Percentiles rank a stretch among this genome's conserved stretches.
phyloP scores from a whole-genome alignment of 345 rosid species.

The Mercurialis annua region DNA sequence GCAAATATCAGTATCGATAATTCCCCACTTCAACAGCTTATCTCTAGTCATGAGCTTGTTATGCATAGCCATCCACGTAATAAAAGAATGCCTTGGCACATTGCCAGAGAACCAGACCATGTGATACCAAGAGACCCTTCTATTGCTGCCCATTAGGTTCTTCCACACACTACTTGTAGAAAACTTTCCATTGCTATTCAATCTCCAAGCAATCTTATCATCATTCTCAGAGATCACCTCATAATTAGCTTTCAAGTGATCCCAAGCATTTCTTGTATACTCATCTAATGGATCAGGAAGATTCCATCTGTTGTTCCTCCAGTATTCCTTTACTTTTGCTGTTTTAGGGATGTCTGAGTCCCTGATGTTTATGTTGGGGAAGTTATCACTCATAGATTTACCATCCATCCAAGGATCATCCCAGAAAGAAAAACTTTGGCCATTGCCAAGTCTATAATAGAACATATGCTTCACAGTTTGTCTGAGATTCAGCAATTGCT shows the following conservation, averaged over 20 bases:
- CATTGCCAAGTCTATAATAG: neutral
- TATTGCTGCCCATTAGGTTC: no score
- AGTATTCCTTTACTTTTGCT: neutral
- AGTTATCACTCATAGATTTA: neutral
- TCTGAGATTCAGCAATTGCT: neutral
- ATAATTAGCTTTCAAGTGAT: neutral
- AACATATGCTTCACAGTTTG: no score
- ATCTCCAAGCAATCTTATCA: neutral
- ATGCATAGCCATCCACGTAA: no score
- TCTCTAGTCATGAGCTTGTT: no score
- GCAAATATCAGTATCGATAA: no score
- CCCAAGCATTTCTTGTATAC: neutral
- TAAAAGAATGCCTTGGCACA: no score
- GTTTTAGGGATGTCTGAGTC: neutral
- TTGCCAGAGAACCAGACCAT: no score
- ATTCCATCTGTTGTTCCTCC: neutral
- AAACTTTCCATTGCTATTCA: neutral
- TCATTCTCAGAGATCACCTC: neutral
- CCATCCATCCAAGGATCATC: neutral
- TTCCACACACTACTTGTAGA: no score
- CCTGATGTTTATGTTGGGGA: neutral
- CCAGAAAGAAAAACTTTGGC: neutral
- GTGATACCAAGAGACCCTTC: no score
- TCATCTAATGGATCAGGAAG: no score
- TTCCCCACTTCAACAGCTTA: no score